Evolutionary conservation across 257 asterid genomes (phyloP), one percentile per base, ranked within the genome.

Genomic region (Henckelia pumila): DNA sequence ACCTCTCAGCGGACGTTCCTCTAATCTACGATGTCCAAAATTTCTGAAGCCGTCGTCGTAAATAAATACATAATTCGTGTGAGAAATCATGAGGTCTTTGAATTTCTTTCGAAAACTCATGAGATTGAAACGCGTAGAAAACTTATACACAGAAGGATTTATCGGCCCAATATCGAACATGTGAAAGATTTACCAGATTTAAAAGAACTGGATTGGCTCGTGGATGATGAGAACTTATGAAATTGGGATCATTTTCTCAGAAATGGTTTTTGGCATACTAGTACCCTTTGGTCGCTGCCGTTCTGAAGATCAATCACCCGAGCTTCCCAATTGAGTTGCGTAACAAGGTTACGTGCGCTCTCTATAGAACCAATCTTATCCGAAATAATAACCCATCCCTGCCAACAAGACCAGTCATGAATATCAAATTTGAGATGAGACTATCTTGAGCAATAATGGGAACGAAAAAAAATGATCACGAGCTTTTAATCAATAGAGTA

Each of bases 261-360:
- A 47, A 89, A 92, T 57, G 96, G 98, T 73, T 92, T 92, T 77
- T 92, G 98, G 85, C 96, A 88, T 21, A 89, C 80, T 19, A 92
- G 90, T 67, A 89, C 73, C 68, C 98, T 88, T 78, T 85, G 88
- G 75, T 92, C 93, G 56, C 92, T 92, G 73, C 98, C 98, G 19
- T 89, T 82, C 71, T 85, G 88, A 59, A 86, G 93, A 71, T 89
- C 96, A 17, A 92, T 83, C 67, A 89, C 89, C 29, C 98, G 86
- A 65, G 96, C 92, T 75, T 92, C 98, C 98, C 98, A 92, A n/a
- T 87, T 89, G 32, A 92, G 84, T 76, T 80, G 96, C 25, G 88
- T 82, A 28, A 87, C 95, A 0, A 89, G 78, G 17, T 44, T 76
- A 0, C 98, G 83, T 24, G 89, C 95, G 56, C 53, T 77, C 76